Base-by-base conservation (phyloP, 306 rosid species). In the Sicyos baderoa region DNA sequence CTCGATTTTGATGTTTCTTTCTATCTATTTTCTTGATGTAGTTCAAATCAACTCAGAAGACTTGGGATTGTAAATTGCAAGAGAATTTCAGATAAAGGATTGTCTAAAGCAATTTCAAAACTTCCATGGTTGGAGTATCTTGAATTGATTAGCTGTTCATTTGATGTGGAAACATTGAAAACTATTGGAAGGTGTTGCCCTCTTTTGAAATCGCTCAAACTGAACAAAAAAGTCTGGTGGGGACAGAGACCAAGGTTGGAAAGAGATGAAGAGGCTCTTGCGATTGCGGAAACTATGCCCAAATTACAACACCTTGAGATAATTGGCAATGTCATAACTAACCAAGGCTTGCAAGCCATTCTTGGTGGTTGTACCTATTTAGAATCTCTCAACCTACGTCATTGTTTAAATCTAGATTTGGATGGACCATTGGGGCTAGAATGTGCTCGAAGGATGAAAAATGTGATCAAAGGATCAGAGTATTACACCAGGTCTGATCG, bases 351-450 rank as follows among this genome's bases (percentile, higher is more conserved):
- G 81, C 51, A 17, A 27, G 81, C 86, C 27, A 79, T 90, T 76
- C 87, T 88, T 29, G 82, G 77, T 48, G 77, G 85, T n/a, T 90
- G 97, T 83, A 78, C 84, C 66, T 67, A 54, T 61, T 90, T 90
- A 47, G 83, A 80, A 81, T 78, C 86, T 48, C 95, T 90, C 32
- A 92, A 90, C 74, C 63, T 90, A 32, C 85, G 89, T 11, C 66
- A 21, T 2, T 90, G 97, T 75, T 82, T 70, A 68, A 77, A 81
- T 45, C 49, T 86, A 62, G 61, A 19, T 19, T 35, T 84, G 59
- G 68, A 7, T 0, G 89, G 76, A 68, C 32, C 52, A 70, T 61
- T 86, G 80, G 82, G 74, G 50, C 67, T 22, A 65, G 73, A 80
- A 71, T 86, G 89, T 76, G 50, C 69, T 1, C 76, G 82, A 19